A percentile compares a stretch with the other conserved stretches of the same genome.
Conservation (phyloP, 2,329 filamentous ascomycete species). For the Aspergillus felis region DNA sequence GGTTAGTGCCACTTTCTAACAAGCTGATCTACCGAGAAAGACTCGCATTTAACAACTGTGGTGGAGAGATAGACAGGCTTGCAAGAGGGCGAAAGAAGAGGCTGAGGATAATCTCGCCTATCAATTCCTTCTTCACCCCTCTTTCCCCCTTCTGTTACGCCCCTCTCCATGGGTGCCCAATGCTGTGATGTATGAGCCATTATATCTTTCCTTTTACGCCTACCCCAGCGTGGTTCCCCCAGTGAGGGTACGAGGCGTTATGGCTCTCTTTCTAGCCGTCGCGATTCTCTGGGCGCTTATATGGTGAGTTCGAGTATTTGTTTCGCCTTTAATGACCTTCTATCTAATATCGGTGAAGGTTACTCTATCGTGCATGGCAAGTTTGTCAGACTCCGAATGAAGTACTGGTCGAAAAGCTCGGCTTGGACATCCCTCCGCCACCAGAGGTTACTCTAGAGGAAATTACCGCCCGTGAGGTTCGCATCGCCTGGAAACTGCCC, state of each 20-base stretch:
- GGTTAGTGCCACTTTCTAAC: not conserved
- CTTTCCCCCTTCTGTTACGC: slow-evolving; percentile 6
- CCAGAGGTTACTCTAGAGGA: slow-evolving; percentile 87
- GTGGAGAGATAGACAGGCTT: not conserved
- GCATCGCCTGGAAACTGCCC: slow-evolving; percentile 84
- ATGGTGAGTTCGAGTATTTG: slow-evolving; percentile 35
- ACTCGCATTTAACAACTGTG: not conserved
- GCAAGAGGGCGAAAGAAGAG: not conserved
- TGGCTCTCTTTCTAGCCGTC: slow-evolving; percentile 46
- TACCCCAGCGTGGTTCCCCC: slow-evolving; percentile 44
- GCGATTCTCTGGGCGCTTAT: slow-evolving; percentile 48
- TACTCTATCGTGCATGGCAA: slow-evolving; percentile 79
- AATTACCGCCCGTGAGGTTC: slow-evolving; percentile 80
- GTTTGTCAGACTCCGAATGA: slow-evolving; percentile 88
- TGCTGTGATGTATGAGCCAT: slow-evolving; percentile 45
- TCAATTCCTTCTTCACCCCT: not conserved
- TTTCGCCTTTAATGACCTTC: not conserved
- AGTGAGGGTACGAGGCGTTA: slow-evolving; percentile 46
- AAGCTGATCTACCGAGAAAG: not conserved
- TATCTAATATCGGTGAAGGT: slow-evolving; percentile 49
- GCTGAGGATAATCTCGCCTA: not conserved
- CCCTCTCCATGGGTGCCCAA: slow-evolving; percentile 32
- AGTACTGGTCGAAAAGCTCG: slow-evolving; percentile 83
- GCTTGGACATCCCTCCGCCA: slow-evolving; percentile 86
- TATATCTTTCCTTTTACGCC: slow-evolving; percentile 44